Base-by-base conservation (phyloP, 257 asterid genomes). In the Solanum acaule region DNA sequence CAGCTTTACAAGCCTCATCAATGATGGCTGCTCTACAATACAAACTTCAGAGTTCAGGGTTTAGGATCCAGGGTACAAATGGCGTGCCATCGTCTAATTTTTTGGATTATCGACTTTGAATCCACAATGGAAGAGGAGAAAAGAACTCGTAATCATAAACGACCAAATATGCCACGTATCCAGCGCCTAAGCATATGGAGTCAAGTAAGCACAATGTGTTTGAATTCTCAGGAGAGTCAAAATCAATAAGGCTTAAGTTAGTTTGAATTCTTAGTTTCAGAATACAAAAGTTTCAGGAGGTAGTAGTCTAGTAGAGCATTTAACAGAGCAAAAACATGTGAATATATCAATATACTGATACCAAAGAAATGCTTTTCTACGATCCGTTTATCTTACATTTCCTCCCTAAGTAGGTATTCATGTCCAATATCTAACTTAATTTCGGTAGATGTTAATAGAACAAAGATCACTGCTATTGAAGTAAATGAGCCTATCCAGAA, bases 141-240 rank as follows among this genome's bases (percentile, higher is more conserved):
- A 77, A 87, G 59, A 65, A 31, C 87, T 88, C 34, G 65, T 52
- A 67, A 88, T 88, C 94, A 88, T 40, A 73, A 87, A 90, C 90
- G 88, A 89, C 89, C 88, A 93, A 95, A 93, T 88, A 92, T 87
- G 89, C 94, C 98, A 88, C 95, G 94, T 86, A 95, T 86, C 98
- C 98, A 95, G 68, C 94, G 94, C 94, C 98, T 95, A 86, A 90
- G 49, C 88, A 85, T 68, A 90, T 42, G 86, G 86, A 42, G 25
- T 59, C 84, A 29, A 6, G 38, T 27, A 44, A 42, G 8, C 67
- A 44, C 40, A 79, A 15, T 44, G 52, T 52, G 27, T 79, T 46
- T 42, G 49, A 79, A 27, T 15, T 8, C 67, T 27, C 38, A 79
- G 40, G 3, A 15, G 85, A 78, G 14, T 42, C 38, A 15, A 42